These are phyloP conservation scores for Neonectria sp. DNA, from an alignment of 2,329 filamentous ascomycete species.

Conservation along the genomic window DNA sequence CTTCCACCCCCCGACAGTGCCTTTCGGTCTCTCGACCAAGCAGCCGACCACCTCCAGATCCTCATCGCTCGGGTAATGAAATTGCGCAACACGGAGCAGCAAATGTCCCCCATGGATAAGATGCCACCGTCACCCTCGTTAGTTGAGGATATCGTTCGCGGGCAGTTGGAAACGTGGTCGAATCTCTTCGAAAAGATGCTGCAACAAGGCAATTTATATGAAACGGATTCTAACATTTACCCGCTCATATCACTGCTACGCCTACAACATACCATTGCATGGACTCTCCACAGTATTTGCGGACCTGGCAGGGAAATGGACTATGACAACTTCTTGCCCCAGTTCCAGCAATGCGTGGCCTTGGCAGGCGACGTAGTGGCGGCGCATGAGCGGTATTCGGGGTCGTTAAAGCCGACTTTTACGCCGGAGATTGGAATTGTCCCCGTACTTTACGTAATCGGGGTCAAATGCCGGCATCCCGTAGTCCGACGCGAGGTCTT, in stretches of 20 bases:
- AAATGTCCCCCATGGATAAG: constrained; percentile 32
- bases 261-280: constrained; percentile 50
- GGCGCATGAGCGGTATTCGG: constrained; percentile 43
- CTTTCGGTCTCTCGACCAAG: constrained; percentile 51
- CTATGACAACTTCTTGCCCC: constrained; percentile 49
- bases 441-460: constrained; percentile 53
- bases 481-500: constrained; percentile 50
- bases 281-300: constrained; percentile 33
- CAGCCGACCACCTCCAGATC: constrained; percentile 51
- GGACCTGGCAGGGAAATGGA: constrained; percentile 48
- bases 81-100: constrained; percentile 44
- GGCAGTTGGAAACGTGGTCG: constrained; percentile 47
- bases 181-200: constrained; percentile 47
- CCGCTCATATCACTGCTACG: constrained; percentile 48
- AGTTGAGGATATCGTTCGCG: constrained; percentile 30
- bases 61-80: constrained; percentile 51
- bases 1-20: constrained; percentile 30
- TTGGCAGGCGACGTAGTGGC: constrained; percentile 42
- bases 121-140: constrained; percentile 24
- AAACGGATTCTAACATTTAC: constrained; percentile 28
- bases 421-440: constrained; percentile 47
- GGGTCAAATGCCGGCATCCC: constrained; percentile 55
- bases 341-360: constrained; percentile 48
- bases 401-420: constrained; percentile 46
- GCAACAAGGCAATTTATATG: constrained; percentile 30